Evolutionary conservation across 371 early-diverging fungal genomes (phyloP).

Genomic region (Mucor racemosus): DNA sequence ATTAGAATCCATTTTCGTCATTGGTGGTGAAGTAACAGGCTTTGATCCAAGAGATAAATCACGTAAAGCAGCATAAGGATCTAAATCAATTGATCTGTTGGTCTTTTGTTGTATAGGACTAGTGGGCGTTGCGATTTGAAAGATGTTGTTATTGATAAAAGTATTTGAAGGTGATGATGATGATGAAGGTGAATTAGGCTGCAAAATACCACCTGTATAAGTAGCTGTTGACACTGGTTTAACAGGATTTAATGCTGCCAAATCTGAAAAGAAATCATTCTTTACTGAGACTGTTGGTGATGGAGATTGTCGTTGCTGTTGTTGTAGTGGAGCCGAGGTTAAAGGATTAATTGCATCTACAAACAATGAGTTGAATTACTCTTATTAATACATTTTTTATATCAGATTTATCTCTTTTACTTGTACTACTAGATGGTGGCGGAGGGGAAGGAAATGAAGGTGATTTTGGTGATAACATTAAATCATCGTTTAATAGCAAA

Average conservation of each 20-base stretch:
- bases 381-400: neutral
- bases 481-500: slow-evolving; percentile 20
- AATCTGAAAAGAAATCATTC: slow-evolving; percentile 23
- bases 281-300: neutral
- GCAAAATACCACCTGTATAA: slow-evolving; percentile 28
- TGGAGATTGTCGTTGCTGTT: neutral
- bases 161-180: neutral
- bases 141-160: neutral
- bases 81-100: neutral
- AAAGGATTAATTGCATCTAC: neutral
- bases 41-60: slow-evolving; percentile 19
- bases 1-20: neutral
- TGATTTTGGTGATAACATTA: slow-evolving; percentile 22
- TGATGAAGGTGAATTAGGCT: slow-evolving; percentile 20
- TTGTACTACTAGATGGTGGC: neutral
- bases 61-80: slow-evolving; percentile 33
- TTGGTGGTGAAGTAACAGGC: slow-evolving; percentile 2
- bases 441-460: slow-evolving; percentile 13
- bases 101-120: neutral
- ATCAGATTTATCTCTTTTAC: neutral
- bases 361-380: neutral
- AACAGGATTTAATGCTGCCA: slow-evolving; percentile 17
- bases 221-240: neutral
- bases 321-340: slow-evolving; percentile 1
- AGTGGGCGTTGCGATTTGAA: neutral